These are phyloP conservation scores for Chrysoporthe puriensis DNA, from an alignment of 2,329 filamentous ascomycete genomes.

Conservation along the genomic window DNA sequence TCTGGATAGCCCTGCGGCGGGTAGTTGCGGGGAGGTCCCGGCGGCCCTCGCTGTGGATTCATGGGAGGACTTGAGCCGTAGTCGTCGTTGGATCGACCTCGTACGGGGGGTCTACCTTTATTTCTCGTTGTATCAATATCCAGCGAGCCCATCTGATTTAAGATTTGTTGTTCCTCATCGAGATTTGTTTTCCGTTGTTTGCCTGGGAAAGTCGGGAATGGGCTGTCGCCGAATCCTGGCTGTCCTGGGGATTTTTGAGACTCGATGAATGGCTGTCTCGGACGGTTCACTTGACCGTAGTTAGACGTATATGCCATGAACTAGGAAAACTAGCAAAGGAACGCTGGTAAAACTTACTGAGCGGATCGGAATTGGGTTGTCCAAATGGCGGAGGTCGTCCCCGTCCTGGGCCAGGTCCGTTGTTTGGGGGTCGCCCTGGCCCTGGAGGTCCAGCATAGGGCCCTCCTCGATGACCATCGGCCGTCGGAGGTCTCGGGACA, in stretches of 20 bases:
- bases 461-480: slow-evolving; percentile 42
- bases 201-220: slow-evolving; percentile 50
- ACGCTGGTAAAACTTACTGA: slow-evolving; percentile 39
- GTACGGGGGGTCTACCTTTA: slow-evolving; percentile 25
- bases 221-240: slow-evolving; percentile 44
- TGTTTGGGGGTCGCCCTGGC: slow-evolving; percentile 39
- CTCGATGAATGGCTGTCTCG: slow-evolving; percentile 36
- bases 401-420: slow-evolving; percentile 38
- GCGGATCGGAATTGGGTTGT: slow-evolving; percentile 45
- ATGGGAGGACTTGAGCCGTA: slow-evolving; percentile 39
- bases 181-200: slow-evolving; percentile 43
- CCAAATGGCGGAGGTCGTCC: slow-evolving; percentile 46
- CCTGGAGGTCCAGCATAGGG: slow-evolving; percentile 31
- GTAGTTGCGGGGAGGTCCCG: slow-evolving; percentile 42
- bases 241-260: slow-evolving; percentile 31
- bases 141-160: slow-evolving; percentile 47
- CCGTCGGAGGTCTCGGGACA: slow-evolving; percentile 45
- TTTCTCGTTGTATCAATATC: slow-evolving; percentile 36
- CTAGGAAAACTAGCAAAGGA: slow-evolving; percentile 16
- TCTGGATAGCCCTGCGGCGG: slow-evolving; percentile 43
- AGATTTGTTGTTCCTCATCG: slow-evolving; percentile 46
- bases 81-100: slow-evolving; percentile 35
- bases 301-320: slow-evolving; percentile 26
- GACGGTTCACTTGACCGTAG: slow-evolving; percentile 32
- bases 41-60: slow-evolving; percentile 41